A percentile compares a stretch with the other conserved stretches of the same genome.
Conservation (phyloP, 768 basidiomycete species). For the Leccinum rimulosum region DNA sequence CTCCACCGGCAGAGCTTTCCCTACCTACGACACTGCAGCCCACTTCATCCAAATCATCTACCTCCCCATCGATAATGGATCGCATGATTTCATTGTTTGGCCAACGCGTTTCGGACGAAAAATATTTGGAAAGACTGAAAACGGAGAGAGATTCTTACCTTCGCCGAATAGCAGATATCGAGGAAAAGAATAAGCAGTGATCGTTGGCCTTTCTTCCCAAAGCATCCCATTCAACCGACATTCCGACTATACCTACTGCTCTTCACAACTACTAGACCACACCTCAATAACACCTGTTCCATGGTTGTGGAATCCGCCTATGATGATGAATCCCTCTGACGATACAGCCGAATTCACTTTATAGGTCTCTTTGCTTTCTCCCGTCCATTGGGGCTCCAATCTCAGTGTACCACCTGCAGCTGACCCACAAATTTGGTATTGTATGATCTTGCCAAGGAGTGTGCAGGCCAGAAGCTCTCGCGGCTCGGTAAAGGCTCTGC, state of each 20-base stretch:
- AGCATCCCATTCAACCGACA: neutral
- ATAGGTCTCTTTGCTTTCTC: slow-evolving; percentile 39
- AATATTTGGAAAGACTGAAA: slow-evolving; percentile 61
- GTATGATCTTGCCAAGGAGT: slow-evolving; percentile 55
- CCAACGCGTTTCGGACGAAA: slow-evolving; percentile 63
- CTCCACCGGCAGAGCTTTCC: slow-evolving; percentile 1
- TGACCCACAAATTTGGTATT: slow-evolving; percentile 45
- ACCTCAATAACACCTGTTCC: slow-evolving; percentile 65
- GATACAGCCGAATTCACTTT: slow-evolving; percentile 68
- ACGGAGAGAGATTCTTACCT: slow-evolving; percentile 53
- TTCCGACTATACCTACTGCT: neutral
- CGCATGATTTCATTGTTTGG: slow-evolving; percentile 34
- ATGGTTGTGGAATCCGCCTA: slow-evolving; percentile 60
- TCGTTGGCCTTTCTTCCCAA: neutral
- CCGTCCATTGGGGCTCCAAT: slow-evolving; percentile 47
- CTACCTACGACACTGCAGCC: slow-evolving; percentile 17
- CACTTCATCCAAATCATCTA: neutral
- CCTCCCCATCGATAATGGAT: slow-evolving; percentile 29
- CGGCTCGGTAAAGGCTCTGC: slow-evolving; percentile 50
- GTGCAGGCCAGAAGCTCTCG: slow-evolving; percentile 54
- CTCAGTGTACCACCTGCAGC: slow-evolving; percentile 37
- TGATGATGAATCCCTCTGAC: slow-evolving; percentile 45
- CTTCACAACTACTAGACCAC: slow-evolving; percentile 37
- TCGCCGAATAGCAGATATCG: slow-evolving; percentile 55
- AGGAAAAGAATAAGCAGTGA: slow-evolving; percentile 36